Evolutionary conservation across 768 basidiomycete species (phyloP).

Genomic region (Trametes cingulata): DNA sequence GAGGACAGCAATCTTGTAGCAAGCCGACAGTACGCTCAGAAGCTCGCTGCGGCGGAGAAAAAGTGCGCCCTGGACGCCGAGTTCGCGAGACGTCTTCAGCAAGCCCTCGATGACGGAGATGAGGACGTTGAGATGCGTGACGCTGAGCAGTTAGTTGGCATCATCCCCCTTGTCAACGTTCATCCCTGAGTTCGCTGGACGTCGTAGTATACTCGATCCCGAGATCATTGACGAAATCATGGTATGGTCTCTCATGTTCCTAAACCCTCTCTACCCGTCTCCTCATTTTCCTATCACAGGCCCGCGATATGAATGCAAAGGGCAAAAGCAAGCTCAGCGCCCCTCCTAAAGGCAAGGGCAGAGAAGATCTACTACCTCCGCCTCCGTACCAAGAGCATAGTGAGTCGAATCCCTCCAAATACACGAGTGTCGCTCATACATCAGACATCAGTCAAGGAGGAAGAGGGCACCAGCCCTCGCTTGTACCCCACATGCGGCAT

Average conservation of each 20-base stretch:
- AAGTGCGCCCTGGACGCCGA: conserved; percentile 38
- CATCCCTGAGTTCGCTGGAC: background rate
- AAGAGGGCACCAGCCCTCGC: background rate
- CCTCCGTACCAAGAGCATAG: background rate
- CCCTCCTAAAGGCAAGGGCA: background rate
- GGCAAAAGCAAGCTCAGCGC: conserved; percentile 22
- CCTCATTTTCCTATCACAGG: conserved; percentile 19
- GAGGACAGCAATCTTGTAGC: conserved; percentile 28
- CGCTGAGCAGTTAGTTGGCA: conserved; percentile 32
- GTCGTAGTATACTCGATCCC: conserved; percentile 31
- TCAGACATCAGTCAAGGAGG: background rate
- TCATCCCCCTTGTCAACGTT: background rate
- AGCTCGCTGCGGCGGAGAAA: conserved; percentile 39
- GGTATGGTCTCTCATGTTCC: conserved; percentile 13
- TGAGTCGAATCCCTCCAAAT: background rate
- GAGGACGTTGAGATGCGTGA: conserved; percentile 33
- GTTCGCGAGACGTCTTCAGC: conserved; percentile 38
- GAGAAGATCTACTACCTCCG: background rate
- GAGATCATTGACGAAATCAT: conserved; percentile 31
- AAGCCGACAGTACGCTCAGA: conserved; percentile 38
- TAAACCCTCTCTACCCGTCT: background rate
- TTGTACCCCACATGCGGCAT: conserved; percentile 37
- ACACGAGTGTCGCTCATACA: background rate
- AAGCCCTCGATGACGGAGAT: conserved; percentile 31
- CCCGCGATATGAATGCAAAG: conserved; percentile 33